These are phyloP conservation scores for Trypanosoma congolense DNA, from an alignment of 208 protist species.

Conservation along the genomic window DNA sequence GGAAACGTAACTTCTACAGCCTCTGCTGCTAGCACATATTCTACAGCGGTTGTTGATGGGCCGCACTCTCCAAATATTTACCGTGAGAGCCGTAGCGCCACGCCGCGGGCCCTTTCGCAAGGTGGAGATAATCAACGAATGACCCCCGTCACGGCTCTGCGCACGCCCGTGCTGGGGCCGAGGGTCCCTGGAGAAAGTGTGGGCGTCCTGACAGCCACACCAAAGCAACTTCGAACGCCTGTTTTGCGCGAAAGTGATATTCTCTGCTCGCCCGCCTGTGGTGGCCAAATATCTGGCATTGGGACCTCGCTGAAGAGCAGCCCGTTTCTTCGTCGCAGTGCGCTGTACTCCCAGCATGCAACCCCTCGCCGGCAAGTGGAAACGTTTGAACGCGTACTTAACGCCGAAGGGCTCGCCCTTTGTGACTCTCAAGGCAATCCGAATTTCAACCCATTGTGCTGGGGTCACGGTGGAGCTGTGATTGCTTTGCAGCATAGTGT, in stretches of 20 bases:
- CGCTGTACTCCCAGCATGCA: conserved; percentile 16
- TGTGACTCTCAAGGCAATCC: conserved; percentile 12
- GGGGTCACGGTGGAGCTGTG: conserved; percentile 24
- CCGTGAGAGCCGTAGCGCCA: background rate
- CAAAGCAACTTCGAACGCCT: conserved; percentile 19
- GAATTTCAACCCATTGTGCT: conserved; percentile 25
- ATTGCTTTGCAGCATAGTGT: conserved; percentile 23
- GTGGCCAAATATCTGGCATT: conserved; percentile 1
- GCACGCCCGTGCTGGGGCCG: conserved; percentile 7
- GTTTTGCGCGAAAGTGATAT: conserved; percentile 22
- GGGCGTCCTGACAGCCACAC: background rate
- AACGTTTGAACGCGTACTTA: conserved; percentile 16
- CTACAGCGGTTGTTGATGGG: background rate
- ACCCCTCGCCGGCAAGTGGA: conserved; percentile 12
- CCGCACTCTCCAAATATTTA: background rate
- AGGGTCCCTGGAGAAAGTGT: conserved; percentile 2
- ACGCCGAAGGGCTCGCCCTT: conserved; percentile 16
- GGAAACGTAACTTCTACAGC: background rate
- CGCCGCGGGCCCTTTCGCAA: conserved; percentile 3
- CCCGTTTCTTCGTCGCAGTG: conserved; percentile 13
- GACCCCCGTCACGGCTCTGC: conserved; percentile 2
- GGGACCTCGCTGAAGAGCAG: conserved; percentile 11
- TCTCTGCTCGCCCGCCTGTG: background rate
- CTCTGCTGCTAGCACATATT: background rate
- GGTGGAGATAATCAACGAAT: conserved; percentile 5